Conservation (phyloP, 345 rosid species). For the Dovyalis caffra region DNA sequence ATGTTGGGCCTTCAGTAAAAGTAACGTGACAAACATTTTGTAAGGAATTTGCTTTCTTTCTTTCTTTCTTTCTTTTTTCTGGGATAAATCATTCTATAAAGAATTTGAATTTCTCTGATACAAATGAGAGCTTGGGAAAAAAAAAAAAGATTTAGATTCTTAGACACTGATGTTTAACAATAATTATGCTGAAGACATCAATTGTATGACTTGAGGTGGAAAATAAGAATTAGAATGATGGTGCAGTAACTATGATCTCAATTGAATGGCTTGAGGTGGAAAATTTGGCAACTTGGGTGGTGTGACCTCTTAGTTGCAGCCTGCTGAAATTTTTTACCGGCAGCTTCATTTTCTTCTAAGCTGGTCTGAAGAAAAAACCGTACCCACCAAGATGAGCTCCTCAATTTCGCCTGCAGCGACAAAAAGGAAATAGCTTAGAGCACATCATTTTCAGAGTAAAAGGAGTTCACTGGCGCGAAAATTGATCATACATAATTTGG, state of each 20-base stretch:
- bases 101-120: background rate
- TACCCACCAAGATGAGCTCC: constrained; percentile 74
- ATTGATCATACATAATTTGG: background rate
- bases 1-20: too few relatives aligned
- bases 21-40: too few relatives aligned
- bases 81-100: background rate
- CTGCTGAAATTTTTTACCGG: constrained; percentile 44
- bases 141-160: background rate
- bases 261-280: constrained; percentile 23
- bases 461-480: background rate
- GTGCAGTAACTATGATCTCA: background rate
- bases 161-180: background rate
- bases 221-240: background rate
- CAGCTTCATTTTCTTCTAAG: constrained; percentile 64
- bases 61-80: too few relatives aligned
- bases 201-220: constrained; percentile 18
- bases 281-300: constrained; percentile 24
- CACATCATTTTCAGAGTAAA: background rate
- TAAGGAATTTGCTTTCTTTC: too few relatives aligned
- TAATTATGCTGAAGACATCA: background rate
- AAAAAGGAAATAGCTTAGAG: background rate
- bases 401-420: constrained; percentile 57
- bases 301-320: constrained; percentile 9
- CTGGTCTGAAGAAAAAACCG: constrained; percentile 59
- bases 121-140: background rate